Evolutionary conservation across 2,329 filamentous ascomycete genomes (phyloP).

Genomic region (Endocalyx cinctus): DNA sequence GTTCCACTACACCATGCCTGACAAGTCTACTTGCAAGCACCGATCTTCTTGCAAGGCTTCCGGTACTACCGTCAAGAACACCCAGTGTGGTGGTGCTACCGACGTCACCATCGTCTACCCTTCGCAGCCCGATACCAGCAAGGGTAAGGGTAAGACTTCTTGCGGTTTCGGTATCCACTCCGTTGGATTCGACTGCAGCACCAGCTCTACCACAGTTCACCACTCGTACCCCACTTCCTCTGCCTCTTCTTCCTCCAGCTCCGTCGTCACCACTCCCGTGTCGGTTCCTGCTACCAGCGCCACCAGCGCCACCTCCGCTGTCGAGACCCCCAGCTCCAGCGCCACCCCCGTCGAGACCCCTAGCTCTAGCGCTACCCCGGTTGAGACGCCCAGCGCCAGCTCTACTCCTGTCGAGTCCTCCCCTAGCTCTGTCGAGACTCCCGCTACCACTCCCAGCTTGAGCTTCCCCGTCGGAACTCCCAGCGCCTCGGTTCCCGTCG

Average conservation of each 20-base stretch:
- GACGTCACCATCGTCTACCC: conserved; percentile 69
- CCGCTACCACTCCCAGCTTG: conserved; percentile 10
- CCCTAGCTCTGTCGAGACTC: conserved; percentile 10
- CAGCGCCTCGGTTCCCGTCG: conserved; percentile 3
- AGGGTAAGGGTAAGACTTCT: conserved; percentile 33
- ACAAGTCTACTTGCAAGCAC: conserved; percentile 79
- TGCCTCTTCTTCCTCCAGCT: background rate
- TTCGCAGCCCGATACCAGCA: conserved; percentile 51
- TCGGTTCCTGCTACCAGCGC: conserved; percentile 2
- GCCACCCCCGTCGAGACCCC: background rate
- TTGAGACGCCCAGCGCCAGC: conserved; percentile 1
- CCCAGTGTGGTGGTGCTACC: conserved; percentile 86
- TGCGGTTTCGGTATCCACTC: conserved; percentile 72
- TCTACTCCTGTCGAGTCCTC: conserved; percentile 10
- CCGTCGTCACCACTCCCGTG: conserved; percentile 1
- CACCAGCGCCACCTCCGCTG: background rate
- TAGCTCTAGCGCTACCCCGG: background rate
- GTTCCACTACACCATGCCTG: conserved; percentile 83
- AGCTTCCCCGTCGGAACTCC: conserved; percentile 6
- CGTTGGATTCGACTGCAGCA: conserved; percentile 69
- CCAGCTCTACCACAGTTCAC: conserved; percentile 3
- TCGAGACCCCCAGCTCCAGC: background rate
- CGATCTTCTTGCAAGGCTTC: conserved; percentile 60
- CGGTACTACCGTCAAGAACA: conserved; percentile 72
- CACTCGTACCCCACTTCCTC: conserved; percentile 1